Evolutionary conservation across 306 rosid species (phyloP).

Genomic region (Comarum palustre): DNA sequence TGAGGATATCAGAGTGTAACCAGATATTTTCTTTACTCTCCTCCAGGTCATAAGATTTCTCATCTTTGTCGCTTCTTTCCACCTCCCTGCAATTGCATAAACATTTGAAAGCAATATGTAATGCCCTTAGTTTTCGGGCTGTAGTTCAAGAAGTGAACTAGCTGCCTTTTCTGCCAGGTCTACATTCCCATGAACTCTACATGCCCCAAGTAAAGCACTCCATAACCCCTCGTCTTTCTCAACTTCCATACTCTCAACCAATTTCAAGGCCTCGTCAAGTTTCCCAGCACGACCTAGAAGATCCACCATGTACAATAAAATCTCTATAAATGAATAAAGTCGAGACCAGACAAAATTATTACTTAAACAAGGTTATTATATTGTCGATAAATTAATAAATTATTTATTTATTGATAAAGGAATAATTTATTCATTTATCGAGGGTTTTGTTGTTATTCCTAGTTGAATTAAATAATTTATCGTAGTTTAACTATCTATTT

Average conservation of each 20-base stretch:
- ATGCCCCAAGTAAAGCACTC: slow-evolving; percentile 82
- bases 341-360: too few relatives aligned
- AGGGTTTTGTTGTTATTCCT: too few relatives aligned
- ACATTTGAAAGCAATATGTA: slow-evolving; percentile 72
- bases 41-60: slow-evolving; percentile 54
- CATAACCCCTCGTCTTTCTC: slow-evolving; percentile 69
- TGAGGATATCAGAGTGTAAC: slow-evolving; percentile 29
- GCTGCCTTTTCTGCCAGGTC: slow-evolving; percentile 70
- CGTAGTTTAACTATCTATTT: too few relatives aligned
- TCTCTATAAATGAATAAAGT: too few relatives aligned
- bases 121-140: slow-evolving; percentile 66
- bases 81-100: slow-evolving; percentile 69
- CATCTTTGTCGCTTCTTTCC: slow-evolving; percentile 61
- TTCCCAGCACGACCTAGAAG: slow-evolving; percentile 78
- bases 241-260: slow-evolving; percentile 48
- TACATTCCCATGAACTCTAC: slow-evolving; percentile 57
- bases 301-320: too few relatives aligned
- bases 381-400: too few relatives aligned
- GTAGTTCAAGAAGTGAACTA: slow-evolving; percentile 54
- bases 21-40: slow-evolving; percentile 63
- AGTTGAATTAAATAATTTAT: too few relatives aligned
- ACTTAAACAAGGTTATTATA: too few relatives aligned
- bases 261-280: slow-evolving; percentile 57
- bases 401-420: too few relatives aligned
- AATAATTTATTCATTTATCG: too few relatives aligned